Percentiles rank a stretch among this genome's conserved stretches.
Conservation (phyloP, 2,329 filamentous ascomycete species). For the Paecilomyces fulvus region DNA sequence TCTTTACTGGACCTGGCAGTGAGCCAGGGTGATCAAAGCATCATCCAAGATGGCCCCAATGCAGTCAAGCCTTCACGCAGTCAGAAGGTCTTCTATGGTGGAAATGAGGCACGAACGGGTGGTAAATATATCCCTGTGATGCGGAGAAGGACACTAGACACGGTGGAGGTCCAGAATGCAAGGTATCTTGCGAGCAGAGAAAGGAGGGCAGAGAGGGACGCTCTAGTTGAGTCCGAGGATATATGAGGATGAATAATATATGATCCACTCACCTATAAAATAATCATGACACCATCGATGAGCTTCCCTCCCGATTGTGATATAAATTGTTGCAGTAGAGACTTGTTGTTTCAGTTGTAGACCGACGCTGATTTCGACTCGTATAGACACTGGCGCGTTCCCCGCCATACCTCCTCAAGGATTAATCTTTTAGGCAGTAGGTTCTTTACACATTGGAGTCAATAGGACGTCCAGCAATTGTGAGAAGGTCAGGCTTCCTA, state of each 20-base stretch:
- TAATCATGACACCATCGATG: not conserved
- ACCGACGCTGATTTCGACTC: conserved; percentile 46
- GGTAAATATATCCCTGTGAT: conserved; percentile 52
- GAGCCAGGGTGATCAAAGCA: conserved; percentile 28
- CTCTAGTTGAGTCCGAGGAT: conserved; percentile 18
- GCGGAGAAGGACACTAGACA: conserved; percentile 48
- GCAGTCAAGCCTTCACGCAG: conserved; percentile 27
- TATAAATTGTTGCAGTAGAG: not conserved
- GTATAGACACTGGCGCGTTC: conserved; percentile 72
- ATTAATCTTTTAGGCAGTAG: conserved; percentile 66
- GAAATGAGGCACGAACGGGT: conserved; percentile 43
- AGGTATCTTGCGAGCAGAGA: conserved; percentile 48
- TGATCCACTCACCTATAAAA: conserved; percentile 5
- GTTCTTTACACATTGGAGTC: conserved; percentile 29
- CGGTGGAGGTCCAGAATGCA: conserved; percentile 55
- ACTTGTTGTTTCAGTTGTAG: conserved; percentile 2
- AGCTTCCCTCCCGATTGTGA: not conserved
- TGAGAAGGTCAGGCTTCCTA: conserved; percentile 7
- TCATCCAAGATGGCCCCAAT: conserved; percentile 15
- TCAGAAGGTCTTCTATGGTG: conserved; percentile 51
- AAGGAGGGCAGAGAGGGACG: conserved; percentile 25
- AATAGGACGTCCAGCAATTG: conserved; percentile 3
- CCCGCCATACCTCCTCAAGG: conserved; percentile 85
- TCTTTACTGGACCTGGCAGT: conserved; percentile 60
- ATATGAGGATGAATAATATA: not conserved